A percentile compares a stretch with the other conserved stretches of the same genome.
These are phyloP conservation scores for Pterulicium gracile DNA, from an alignment of 1,284 basidiomycete species.

Conservation along the genomic window DNA sequence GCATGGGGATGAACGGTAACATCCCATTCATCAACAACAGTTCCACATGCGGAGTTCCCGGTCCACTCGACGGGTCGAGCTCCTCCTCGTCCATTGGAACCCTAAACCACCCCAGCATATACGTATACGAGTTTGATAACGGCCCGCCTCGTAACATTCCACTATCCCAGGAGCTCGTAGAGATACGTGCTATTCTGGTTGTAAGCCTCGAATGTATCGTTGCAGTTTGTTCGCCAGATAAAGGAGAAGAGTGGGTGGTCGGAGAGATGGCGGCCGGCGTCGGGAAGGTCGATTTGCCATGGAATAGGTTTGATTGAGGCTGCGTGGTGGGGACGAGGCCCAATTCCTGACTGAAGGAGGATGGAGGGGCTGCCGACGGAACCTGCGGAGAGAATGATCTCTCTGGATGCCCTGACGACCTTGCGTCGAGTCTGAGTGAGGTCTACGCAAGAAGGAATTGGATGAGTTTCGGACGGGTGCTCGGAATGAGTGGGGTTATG, in stretches of 20 bases:
- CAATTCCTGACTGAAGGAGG: slow-evolving; percentile 17
- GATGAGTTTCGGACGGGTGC: no score
- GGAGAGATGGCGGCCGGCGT: neutral
- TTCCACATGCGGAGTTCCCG: slow-evolving; percentile 11
- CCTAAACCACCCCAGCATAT: neutral
- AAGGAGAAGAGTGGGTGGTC: neutral
- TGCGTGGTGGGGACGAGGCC: slow-evolving; percentile 3
- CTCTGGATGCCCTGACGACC: neutral
- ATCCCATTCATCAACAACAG: neutral
- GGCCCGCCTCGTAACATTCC: neutral
- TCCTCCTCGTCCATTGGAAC: neutral
- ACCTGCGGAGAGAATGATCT: neutral
- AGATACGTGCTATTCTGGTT: neutral
- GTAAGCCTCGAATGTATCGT: neutral
- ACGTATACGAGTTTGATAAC: neutral
- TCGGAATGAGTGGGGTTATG: no score
- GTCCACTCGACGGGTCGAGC: slow-evolving; percentile 12
- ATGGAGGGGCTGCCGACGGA: slow-evolving; percentile 9
- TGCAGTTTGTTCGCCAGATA: neutral
- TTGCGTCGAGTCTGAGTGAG: neutral
- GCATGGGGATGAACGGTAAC: neutral
- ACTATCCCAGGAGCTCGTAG: neutral
- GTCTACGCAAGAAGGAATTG: neutral
- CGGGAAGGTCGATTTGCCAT: neutral
- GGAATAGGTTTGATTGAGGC: no score